Conservation (phyloP, 257 asterid species). For the Handroanthus guayacan region DNA sequence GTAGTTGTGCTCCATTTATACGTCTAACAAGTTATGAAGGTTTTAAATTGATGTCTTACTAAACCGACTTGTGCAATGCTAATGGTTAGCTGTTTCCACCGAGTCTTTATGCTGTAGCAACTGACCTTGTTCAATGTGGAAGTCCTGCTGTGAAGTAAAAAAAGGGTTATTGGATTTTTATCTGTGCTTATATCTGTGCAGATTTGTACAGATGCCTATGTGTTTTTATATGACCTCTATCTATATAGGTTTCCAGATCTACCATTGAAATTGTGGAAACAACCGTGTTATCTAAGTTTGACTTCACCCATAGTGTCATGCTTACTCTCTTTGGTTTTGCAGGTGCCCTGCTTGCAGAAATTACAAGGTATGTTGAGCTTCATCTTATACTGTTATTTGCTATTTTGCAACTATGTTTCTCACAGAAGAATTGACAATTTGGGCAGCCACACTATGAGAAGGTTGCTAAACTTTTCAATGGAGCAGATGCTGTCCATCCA, state of each 20-base stretch:
- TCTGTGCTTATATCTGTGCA: conserved; percentile 3
- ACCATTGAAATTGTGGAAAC: conserved; percentile 16
- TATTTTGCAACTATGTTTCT: conserved; percentile 31
- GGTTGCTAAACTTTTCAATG: conserved; percentile 90
- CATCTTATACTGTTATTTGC: neutral
- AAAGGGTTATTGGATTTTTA: neutral
- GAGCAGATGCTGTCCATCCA: conserved; percentile 87
- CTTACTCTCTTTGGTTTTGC: conserved; percentile 46
- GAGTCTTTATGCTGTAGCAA: neutral
- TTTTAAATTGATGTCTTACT: neutral
- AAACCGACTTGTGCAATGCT: neutral
- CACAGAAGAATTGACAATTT: conserved; percentile 31
- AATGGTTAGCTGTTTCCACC: neutral
- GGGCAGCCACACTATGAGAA: conserved; percentile 94
- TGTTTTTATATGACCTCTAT: neutral
- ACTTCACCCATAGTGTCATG: conserved; percentile 23
- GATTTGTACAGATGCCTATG: conserved; percentile 9
- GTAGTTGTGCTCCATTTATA: neutral
- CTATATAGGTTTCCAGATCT: neutral
- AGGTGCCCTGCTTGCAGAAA: conserved; percentile 99
- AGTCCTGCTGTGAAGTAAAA: neutral
- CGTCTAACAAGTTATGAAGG: neutral
- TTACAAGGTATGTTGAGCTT: conserved; percentile 70
- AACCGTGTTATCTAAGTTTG: conserved; percentile 2
- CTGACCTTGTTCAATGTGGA: neutral